A percentile compares a stretch with the other conserved stretches of the same genome.
These are phyloP conservation scores for Neofusicoccum laricinum DNA, from an alignment of 2,329 filamentous ascomycete species.

Conservation along the genomic window DNA sequence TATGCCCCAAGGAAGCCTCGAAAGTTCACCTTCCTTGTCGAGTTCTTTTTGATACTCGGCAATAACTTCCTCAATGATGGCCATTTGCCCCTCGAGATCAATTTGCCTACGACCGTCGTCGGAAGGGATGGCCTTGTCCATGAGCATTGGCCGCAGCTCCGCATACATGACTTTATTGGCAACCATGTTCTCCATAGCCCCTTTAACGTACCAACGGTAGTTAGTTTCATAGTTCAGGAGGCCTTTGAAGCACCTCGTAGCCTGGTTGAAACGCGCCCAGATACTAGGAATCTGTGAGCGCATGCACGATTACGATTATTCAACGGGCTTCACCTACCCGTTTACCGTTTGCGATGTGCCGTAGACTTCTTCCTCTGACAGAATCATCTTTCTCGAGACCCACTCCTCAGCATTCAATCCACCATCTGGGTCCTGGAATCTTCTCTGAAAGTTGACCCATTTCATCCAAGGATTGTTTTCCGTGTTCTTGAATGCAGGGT, in stretches of 20 bases:
- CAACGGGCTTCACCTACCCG: neutral
- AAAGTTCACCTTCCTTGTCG: constrained; percentile 30
- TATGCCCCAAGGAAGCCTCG: constrained; percentile 59
- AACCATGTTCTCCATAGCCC: constrained; percentile 61
- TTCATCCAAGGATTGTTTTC: constrained; percentile 39
- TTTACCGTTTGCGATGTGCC: constrained; percentile 28
- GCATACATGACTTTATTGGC: constrained; percentile 67
- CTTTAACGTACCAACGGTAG: constrained; percentile 59
- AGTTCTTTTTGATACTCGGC: constrained; percentile 45
- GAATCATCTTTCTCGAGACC: constrained; percentile 62
- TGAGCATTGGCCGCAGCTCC: constrained; percentile 68
- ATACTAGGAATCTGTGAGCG: constrained; percentile 33
- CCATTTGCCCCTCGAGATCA: constrained; percentile 59
- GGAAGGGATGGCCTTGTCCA: constrained; percentile 61
- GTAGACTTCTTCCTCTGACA: constrained; percentile 60
- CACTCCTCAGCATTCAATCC: constrained; percentile 43
- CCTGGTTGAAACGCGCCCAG: constrained; percentile 63
- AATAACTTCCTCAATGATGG: constrained; percentile 56
- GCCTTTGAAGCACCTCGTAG: constrained; percentile 71
- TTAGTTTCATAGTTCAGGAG: constrained; percentile 65
- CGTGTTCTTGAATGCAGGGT: constrained; percentile 30
- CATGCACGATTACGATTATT: neutral
- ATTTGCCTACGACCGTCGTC: constrained; percentile 55
- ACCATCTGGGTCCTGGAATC: constrained; percentile 31
- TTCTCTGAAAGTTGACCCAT: constrained; percentile 43